Evolutionary conservation across 345 rosid species (phyloP).

Genomic region (Anacardium occidentale): DNA sequence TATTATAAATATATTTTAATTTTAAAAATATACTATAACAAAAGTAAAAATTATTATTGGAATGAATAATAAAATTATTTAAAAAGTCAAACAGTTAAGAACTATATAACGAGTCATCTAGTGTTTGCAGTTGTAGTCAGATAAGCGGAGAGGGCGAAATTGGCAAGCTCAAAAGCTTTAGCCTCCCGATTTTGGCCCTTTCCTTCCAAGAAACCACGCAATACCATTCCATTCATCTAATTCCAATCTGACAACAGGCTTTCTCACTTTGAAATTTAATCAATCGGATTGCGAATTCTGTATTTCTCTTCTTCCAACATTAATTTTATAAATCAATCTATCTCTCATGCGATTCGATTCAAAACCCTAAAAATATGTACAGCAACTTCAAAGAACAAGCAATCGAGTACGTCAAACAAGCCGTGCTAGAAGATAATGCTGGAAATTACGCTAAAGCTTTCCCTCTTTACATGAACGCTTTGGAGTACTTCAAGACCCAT

Average conservation of each 20-base stretch:
- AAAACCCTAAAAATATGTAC: slow-evolving; percentile 48
- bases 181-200: not conserved
- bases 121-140: too few species aligned
- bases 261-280: not conserved
- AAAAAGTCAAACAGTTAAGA: too few species aligned
- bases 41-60: too few species aligned
- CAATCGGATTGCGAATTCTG: not conserved
- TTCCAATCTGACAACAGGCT: not conserved
- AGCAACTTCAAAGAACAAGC: slow-evolving; percentile 98
- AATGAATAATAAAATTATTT: too few species aligned
- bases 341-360: slow-evolving; percentile 20
- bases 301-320: not conserved
- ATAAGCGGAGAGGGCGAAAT: too few species aligned
- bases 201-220: not conserved
- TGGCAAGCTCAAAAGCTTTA: not conserved
- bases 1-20: too few species aligned
- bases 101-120: too few species aligned
- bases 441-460: slow-evolving; percentile 89
- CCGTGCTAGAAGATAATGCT: slow-evolving; percentile 83
- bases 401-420: slow-evolving; percentile 91
- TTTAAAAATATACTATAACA: too few species aligned
- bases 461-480: slow-evolving; percentile 87
- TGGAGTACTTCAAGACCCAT: slow-evolving; percentile 93
- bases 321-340: not conserved
- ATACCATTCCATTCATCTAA: too few species aligned